Conservation (phyloP, 1,284 basidiomycete genomes). For the Tilletia caries region DNA sequence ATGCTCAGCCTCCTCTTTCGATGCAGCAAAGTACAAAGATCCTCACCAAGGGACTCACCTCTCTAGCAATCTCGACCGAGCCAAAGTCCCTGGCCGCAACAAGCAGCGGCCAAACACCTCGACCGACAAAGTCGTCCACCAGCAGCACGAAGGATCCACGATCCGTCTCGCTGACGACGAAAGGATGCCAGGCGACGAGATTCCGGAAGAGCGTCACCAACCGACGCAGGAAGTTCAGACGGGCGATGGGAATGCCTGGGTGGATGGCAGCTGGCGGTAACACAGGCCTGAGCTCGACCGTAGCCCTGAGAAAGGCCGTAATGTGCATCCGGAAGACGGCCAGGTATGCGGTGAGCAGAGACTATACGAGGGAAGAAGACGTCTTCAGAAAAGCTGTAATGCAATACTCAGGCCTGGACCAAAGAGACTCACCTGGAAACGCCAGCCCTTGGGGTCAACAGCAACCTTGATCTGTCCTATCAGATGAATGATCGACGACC, state of each 20-base stretch:
- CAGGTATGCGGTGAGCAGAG: constrained; percentile 18
- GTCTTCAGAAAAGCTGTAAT: not conserved
- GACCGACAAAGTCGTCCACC: not conserved
- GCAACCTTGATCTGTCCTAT: constrained; percentile 28
- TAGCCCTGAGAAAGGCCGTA: constrained; percentile 1
- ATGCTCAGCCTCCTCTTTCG: not conserved
- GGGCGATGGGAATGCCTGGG: not conserved
- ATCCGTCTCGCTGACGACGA: not conserved
- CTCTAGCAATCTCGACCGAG: not conserved
- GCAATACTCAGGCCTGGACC: constrained; percentile 16
- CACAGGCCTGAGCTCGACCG: not conserved
- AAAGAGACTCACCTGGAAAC: constrained; percentile 22
- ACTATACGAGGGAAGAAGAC: constrained; percentile 15
- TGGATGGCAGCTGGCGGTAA: not conserved
- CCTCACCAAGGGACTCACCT: constrained; percentile 2
- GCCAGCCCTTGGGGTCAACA: constrained; percentile 24
- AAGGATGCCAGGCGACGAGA: not conserved
- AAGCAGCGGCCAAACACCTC: not conserved
- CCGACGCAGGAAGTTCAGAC: not conserved
- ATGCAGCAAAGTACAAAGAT: not conserved
- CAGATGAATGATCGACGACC: constrained; percentile 21
- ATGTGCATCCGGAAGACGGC: not conserved
- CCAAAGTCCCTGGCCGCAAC: constrained; percentile 11
- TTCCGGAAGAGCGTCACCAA: not conserved
- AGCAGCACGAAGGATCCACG: not conserved